Evolutionary conservation across 1,284 basidiomycete species (phyloP).

Genomic region (Sporisorium reilianum): DNA sequence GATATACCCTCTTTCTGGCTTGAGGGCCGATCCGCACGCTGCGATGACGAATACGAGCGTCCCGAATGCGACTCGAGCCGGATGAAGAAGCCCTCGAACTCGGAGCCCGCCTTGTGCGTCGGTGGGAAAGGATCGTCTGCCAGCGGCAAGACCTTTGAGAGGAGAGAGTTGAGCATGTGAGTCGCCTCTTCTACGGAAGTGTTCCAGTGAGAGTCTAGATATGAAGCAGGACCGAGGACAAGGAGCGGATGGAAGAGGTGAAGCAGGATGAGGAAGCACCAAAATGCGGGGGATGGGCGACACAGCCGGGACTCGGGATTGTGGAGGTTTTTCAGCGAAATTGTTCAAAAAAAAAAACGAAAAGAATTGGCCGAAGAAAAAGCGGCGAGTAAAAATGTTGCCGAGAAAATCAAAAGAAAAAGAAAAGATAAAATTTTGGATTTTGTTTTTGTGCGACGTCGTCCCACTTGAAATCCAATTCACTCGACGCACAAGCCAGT

Average conservation of each 20-base stretch:
- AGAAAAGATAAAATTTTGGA: not conserved
- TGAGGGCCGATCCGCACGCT: not conserved
- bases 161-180: not conserved
- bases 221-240: not conserved
- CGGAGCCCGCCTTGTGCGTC: slow-evolving; percentile 42
- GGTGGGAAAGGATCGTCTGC: slow-evolving; percentile 43
- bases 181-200: not conserved
- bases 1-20: not conserved
- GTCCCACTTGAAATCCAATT: not conserved
- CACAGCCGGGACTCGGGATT: slow-evolving; percentile 25
- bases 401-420: slow-evolving; percentile 9
- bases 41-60: slow-evolving; percentile 7
- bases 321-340: slow-evolving; percentile 14
- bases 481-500: slow-evolving; percentile 9
- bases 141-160: slow-evolving; percentile 28
- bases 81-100: slow-evolving; percentile 53
- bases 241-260: not conserved
- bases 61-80: slow-evolving; percentile 41
- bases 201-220: not conserved
- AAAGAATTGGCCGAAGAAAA: too few relatives aligned
- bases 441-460: too few relatives aligned
- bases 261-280: not conserved
- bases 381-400: not conserved
- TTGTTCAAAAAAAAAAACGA: not conserved
- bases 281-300: not conserved